A percentile compares a stretch with the other conserved stretches of the same genome.
Evolutionary conservation across 176 grass and related monocot species (phyloP).

Genomic region (Oryza meridionalis): DNA sequence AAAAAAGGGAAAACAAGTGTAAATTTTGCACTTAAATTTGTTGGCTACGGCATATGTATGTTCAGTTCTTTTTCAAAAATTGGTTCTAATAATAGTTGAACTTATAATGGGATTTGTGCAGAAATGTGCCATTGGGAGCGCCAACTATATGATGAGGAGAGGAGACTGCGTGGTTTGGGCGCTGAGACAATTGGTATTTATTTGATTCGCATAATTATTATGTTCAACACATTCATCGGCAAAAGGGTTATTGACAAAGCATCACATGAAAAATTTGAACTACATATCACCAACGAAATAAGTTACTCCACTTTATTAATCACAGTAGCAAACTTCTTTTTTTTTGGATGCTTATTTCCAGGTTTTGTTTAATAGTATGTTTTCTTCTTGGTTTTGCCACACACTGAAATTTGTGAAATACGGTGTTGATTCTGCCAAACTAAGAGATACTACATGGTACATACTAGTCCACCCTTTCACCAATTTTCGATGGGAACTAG

Average conservation of each 20-base stretch:
- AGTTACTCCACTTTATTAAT: not conserved
- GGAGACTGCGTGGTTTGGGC: constrained; percentile 51
- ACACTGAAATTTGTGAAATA: not conserved
- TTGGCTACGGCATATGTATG: not conserved
- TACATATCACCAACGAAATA: not conserved
- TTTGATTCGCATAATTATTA: not conserved
- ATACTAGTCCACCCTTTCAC: not conserved
- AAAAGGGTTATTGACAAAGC: not conserved
- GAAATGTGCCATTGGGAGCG: constrained; percentile 87
- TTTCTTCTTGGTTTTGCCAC: not conserved
- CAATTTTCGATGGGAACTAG: not conserved
- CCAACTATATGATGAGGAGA: constrained; percentile 59
- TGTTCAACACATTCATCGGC: constrained; percentile 4
- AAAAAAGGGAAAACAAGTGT: constrained; percentile 10
- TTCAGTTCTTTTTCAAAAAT: not conserved
- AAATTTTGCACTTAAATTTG: constrained; percentile 24
- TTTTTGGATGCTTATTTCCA: not conserved
- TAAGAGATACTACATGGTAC: not conserved
- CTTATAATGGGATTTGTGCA: constrained; percentile 41
- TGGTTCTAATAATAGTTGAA: constrained; percentile 19
- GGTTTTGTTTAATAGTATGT: not conserved
- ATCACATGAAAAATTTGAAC: constrained; percentile 1
- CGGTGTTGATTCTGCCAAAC: not conserved
- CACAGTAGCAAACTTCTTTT: not conserved
- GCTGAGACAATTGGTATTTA: constrained; percentile 63